Evolutionary conservation across 202 grass and related monocot species (phyloP), one percentile per base, ranked within the genome.

Genomic region (Miscanthus sacchariflorus): DNA sequence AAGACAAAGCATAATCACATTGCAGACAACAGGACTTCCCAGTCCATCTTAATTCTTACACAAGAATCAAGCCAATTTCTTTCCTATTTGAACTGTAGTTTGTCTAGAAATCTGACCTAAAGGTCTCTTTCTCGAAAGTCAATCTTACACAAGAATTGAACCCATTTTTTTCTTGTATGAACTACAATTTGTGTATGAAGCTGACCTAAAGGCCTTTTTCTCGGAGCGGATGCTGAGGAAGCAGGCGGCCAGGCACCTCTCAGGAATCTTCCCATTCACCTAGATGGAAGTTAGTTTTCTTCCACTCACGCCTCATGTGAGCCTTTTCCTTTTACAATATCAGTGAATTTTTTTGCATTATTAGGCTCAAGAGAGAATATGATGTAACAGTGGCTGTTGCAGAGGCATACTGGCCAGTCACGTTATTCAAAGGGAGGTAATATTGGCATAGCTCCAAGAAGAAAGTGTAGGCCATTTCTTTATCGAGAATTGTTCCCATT

Each of bases 291-390:
- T 56, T 21, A 7, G 17, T 56, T 56, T 56, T 21, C 52, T 56
- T 56, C 52, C 17, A 56, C 52, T 19, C 52, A 56, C 17, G 6
- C 49, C 14, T 52, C 7, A 59, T n/a, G 54, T 59, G 54, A 58
- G 54, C 54, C 54, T 9, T 58, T 59, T 59, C 19, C 7, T 59
- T 56, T 59, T 59, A n/a, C 54, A 59, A 59, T n/a, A n/a, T 21
- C 18, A 59, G 19, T 59, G 19, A 7, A 59, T 18, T 59, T 59
- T 58, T 59, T 59, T n/a, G 3, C 0, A n/a, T 3, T 8, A 59
- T 59, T n/a, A 59, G 54, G 68, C 44, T 70, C 23, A 21, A 36
- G 65, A 70, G 65, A 38, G 64, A 69, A 9, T 52, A 81, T 67
- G 30, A 50, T 67, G 9, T 81, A 21, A 81, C 43, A 8, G 43